Base-by-base conservation (phyloP, 768 basidiomycete genomes). In the Lentinula detonsa region DNA sequence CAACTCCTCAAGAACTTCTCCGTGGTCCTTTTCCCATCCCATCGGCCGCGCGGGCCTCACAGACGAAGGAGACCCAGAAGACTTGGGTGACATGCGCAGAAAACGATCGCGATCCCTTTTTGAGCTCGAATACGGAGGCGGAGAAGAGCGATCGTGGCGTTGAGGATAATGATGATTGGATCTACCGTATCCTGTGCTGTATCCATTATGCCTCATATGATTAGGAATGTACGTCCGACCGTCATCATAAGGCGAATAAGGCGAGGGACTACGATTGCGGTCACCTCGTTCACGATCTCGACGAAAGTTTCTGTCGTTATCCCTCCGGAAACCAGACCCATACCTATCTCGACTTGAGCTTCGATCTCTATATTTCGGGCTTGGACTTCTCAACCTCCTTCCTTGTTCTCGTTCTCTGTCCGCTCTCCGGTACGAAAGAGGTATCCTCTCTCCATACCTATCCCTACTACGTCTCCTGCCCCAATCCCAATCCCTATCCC, bases 1-100 rank as follows among this genome's bases (percentile, higher is more conserved):
- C 46, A 93, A 76, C 65, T 75, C 80, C 40, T 78, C 77, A 46
- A 81, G 63, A 6, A 87, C 76, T 37, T 71, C 72, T 42, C 70
- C 72, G 50, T 74, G 71, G 51, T 75, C 70, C 70, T 72, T 74
- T 65, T 75, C 71, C 66, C 70, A 68, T 56, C 74, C 74, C 43
- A 40, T 55, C 59, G 23, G 57, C 59, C 34, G 58, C 37, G 18
- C n/a, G 55, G 53, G 28, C 58, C 52, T 43, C 51, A 48, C 31
- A 63, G 56, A 34, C 5, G 74, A 74, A 16, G 71, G 73, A 56
- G 76, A 76, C 28, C 73, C 69, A 21, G 74, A 37, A 60, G 48
- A 5, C 50, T 54, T 18, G n/a, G 31, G 21, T 10, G 58, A 59
- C 42, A 21, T n/a, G 51, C 50, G 55, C 9, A 13, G 9, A 45